Base-by-base conservation (phyloP, 2,329 filamentous ascomycete species). In the Emergomyces africanus region DNA sequence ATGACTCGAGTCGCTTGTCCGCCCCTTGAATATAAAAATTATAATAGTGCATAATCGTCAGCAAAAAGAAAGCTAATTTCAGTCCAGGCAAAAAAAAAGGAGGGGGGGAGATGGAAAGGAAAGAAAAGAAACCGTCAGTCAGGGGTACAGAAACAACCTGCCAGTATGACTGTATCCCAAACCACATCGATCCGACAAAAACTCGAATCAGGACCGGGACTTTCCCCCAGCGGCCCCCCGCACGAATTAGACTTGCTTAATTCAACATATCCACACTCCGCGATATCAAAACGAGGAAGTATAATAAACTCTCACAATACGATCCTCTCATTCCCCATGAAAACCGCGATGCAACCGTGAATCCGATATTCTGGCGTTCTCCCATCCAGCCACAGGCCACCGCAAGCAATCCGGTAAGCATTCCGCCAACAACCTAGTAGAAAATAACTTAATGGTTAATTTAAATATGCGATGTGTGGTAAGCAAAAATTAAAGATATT, bases 351-450 rank as follows among this genome's bases (percentile, higher is more conserved):
- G 64, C 60, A 25, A 68, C 65, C 5, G 66, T 68, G 60, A 68
- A 68, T 12, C 66, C 66, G 54, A 68, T 64, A 58, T 67, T 62
- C 23, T 68, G 66, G 20, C 62, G 64, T 51, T 66, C 64, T 10
- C 66, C 66, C 63, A 65, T 66, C 66, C 66, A 67, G 12, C 66
- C 66, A 56, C 63, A 65, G 5, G 61, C 63, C 15, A 68, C 66
- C 5, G 66, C 66, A 28, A 68, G 58, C 23, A 67, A 57, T 42
- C 63, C 66, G 4, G 63, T 64, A 55, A 67, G 54, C 30, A 66
- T 28, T n/a, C 62, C 63, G 50, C 62, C 65, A 14, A 41, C 48
- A 23, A 57, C 60, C 60, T 62, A 54, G 8, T 51, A 51, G 8
- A 33, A n/a, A 30, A 33, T 33, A 54, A 23, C 37, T 14, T 10